A percentile compares a stretch with the other conserved stretches of the same genome.
phyloP scores from a whole-genome alignment of 768 basidiomycete genomes.

The Lanmaoa rubissima region DNA sequence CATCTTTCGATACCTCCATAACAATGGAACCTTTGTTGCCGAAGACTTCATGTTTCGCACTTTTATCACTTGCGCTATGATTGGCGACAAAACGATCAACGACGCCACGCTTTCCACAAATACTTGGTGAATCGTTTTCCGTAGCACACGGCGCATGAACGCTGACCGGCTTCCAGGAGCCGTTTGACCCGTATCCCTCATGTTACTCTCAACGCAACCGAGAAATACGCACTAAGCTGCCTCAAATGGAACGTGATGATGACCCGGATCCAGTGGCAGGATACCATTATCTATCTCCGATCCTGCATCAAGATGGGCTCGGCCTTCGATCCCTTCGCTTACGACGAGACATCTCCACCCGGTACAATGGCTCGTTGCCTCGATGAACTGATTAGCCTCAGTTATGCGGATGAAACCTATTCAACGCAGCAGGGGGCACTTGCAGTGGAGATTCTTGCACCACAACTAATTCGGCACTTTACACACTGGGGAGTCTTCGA shows the following conservation, averaged over 20 bases:
- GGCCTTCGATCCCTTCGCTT: constrained; percentile 25
- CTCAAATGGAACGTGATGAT: constrained; percentile 26
- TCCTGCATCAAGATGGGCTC: constrained; percentile 28
- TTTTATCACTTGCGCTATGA: constrained; percentile 36
- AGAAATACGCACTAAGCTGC: constrained; percentile 18
- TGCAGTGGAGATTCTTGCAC: constrained; percentile 9
- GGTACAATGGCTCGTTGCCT: constrained; percentile 18
- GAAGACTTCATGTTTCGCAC: constrained; percentile 37
- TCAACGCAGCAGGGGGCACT: not conserved
- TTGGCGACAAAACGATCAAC: constrained; percentile 35
- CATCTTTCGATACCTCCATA: constrained; percentile 30
- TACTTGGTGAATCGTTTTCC: constrained; percentile 25
- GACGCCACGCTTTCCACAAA: constrained; percentile 31
- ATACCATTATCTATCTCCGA: constrained; percentile 20
- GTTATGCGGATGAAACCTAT: not conserved
- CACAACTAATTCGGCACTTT: constrained; percentile 12
- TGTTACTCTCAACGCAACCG: constrained; percentile 24
- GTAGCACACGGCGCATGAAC: not conserved
- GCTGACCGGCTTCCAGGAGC: constrained; percentile 21
- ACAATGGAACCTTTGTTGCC: constrained; percentile 24
- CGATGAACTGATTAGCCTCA: constrained; percentile 19
- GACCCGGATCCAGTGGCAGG: constrained; percentile 22
- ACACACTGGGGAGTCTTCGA: constrained; percentile 12
- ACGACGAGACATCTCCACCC: constrained; percentile 14
- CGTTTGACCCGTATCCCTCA: constrained; percentile 22